phyloP scores from a whole-genome alignment of 73 alveolate species.

The Paramecium sexaurelia region DNA sequence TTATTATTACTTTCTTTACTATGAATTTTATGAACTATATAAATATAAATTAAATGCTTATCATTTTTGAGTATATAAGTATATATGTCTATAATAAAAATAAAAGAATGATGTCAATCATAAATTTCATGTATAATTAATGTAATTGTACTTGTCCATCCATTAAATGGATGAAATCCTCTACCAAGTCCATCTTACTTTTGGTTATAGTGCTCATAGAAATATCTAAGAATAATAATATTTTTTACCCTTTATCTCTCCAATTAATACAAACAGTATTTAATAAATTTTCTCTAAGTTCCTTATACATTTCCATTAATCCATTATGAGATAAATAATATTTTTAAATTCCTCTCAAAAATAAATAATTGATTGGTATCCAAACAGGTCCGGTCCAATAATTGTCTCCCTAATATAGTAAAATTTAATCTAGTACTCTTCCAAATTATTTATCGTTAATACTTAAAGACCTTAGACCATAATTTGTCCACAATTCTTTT shows the following conservation, averaged over 20 bases:
- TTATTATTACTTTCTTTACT: too few species aligned
- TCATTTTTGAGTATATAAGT: too few species aligned
- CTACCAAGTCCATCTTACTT: constrained; percentile 84
- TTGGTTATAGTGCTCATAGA: constrained; percentile 85
- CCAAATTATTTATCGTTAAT: constrained; percentile 86
- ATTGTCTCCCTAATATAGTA: constrained; percentile 75
- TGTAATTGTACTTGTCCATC: constrained; percentile 93
- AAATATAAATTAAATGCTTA: too few species aligned
- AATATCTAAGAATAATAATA: constrained; percentile 14
- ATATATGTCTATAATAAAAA: not conserved
- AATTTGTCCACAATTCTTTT: constrained; percentile 78
- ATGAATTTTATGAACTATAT: too few species aligned
- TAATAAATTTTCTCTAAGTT: constrained; percentile 81
- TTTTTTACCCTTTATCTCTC: constrained; percentile 80
- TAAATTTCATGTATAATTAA: constrained; percentile 81
- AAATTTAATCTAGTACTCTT: constrained; percentile 49
- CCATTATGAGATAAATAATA: constrained; percentile 60
- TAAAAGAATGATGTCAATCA: constrained; percentile 44
- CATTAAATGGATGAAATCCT: constrained; percentile 92
- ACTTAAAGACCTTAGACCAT: constrained; percentile 94
- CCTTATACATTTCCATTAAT: constrained; percentile 73
- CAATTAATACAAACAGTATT: constrained; percentile 84
- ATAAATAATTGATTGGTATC: constrained; percentile 90
- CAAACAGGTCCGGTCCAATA: constrained; percentile 99
- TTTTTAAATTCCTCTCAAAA: constrained; percentile 72